These are phyloP conservation scores for Hordeum marinum DNA, from an alignment of 176 grass and related monocot species.

Conservation along the genomic window DNA sequence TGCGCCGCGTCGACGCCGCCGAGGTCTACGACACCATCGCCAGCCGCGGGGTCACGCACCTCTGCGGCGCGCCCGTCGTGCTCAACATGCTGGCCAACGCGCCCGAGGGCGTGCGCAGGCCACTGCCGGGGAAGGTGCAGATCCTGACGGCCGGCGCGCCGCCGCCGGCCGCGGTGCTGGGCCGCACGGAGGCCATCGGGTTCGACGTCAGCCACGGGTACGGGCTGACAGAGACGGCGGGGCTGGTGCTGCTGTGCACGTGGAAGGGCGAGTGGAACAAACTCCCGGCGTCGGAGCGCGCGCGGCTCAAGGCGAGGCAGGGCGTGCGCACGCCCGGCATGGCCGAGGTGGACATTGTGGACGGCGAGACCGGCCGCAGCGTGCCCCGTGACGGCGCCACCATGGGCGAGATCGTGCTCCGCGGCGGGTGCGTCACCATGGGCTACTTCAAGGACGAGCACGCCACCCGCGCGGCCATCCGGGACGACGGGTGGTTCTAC, in stretches of 20 bases:
- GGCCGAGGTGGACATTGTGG: constrained; percentile 53
- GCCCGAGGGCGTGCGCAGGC: constrained; percentile 19
- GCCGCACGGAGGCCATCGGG: constrained; percentile 57
- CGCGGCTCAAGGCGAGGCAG: constrained; percentile 70
- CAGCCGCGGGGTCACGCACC: constrained; percentile 41
- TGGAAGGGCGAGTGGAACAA: constrained; percentile 76
- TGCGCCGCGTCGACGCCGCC: constrained; percentile 54
- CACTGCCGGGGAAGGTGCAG: constrained; percentile 39
- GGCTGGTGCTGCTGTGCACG: constrained; percentile 49
- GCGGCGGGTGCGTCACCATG: constrained; percentile 57
- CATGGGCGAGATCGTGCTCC: constrained; percentile 75
- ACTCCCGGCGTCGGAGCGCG: constrained; percentile 51
- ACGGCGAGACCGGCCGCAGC: constrained; percentile 46
- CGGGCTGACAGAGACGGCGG: constrained; percentile 72
- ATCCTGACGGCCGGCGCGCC: constrained; percentile 76
- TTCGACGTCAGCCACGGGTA: constrained; percentile 78
- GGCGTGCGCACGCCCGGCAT: constrained; percentile 54
- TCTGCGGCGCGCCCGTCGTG: constrained; percentile 86
- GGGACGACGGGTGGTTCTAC: constrained; percentile 77
- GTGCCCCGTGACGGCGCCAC: constrained; percentile 51
- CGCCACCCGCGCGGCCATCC: constrained; percentile 39
- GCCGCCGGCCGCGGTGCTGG: constrained; percentile 58
- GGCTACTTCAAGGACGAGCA: constrained; percentile 60
- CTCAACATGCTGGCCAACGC: constrained; percentile 91
- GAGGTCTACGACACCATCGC: constrained; percentile 52